These are phyloP conservation scores for Bipolaris zeicola DNA, from an alignment of 2,329 filamentous ascomycete genomes.

Conservation along the genomic window DNA sequence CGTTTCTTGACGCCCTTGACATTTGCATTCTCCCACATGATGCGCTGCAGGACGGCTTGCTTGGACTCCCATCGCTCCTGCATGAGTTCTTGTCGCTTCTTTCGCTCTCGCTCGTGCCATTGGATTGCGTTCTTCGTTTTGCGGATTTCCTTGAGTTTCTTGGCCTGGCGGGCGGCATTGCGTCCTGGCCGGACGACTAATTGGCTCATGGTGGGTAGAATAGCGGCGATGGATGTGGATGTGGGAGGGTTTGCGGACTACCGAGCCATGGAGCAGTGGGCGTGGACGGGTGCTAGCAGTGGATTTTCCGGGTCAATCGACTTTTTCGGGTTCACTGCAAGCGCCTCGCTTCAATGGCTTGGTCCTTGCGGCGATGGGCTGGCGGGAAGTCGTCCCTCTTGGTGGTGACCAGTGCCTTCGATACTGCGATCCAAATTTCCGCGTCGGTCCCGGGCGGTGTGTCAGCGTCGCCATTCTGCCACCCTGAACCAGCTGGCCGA, in stretches of 20 bases:
- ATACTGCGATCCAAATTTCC: constrained; percentile 22
- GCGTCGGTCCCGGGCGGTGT: constrained; percentile 25
- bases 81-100: constrained; percentile 28
- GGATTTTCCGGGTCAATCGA: background rate
- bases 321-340: background rate
- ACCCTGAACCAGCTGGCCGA: constrained; percentile 16
- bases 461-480: constrained; percentile 19
- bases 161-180: constrained; percentile 36
- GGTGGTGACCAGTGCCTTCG: constrained; percentile 14
- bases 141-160: constrained; percentile 45
- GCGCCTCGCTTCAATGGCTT: background rate
- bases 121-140: constrained; percentile 50
- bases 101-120: constrained; percentile 37
- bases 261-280: constrained; percentile 31
- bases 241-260: constrained; percentile 29
- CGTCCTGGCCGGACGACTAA: constrained; percentile 29
- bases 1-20: constrained; percentile 45
- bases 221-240: constrained; percentile 53
- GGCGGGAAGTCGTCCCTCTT: constrained; percentile 1
- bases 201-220: constrained; percentile 52
- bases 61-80: constrained; percentile 40
- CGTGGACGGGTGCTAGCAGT: constrained; percentile 1
- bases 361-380: background rate
- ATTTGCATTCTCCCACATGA: constrained; percentile 31
- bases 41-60: constrained; percentile 29